Percentiles rank a stretch among this genome's conserved stretches.
phyloP scores from a whole-genome alignment of 2,329 filamentous ascomycete genomes.

The Diplodia mutila region DNA sequence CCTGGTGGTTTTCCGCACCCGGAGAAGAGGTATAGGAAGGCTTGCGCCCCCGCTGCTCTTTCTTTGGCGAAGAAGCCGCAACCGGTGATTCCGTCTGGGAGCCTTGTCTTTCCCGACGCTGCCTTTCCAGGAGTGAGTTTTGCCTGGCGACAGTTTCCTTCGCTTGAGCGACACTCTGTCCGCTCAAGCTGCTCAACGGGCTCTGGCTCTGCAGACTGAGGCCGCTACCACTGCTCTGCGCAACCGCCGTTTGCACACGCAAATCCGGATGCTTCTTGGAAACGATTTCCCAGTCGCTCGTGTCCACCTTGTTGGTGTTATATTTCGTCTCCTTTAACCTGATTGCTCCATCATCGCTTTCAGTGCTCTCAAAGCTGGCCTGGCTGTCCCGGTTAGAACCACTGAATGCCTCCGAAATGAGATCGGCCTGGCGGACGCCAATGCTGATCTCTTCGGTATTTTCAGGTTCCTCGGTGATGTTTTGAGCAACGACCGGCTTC shows the following conservation, averaged over 20 bases:
- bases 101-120: background rate
- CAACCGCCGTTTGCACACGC: background rate
- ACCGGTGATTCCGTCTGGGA: background rate
- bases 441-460: background rate
- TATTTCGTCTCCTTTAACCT: background rate
- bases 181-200: slow-evolving; percentile 20
- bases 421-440: background rate
- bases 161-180: slow-evolving; percentile 18
- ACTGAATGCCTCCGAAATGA: slow-evolving; percentile 2
- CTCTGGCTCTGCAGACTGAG: slow-evolving; percentile 22
- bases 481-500: background rate
- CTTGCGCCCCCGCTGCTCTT: slow-evolving; percentile 6
- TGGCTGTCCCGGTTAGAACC: slow-evolving; percentile 9
- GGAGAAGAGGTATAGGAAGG: slow-evolving; percentile 9
- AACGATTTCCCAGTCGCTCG: slow-evolving; percentile 2
- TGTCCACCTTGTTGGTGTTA: background rate
- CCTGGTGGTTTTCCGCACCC: background rate
- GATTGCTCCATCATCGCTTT: slow-evolving; percentile 7
- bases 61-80: background rate
- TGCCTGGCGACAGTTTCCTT: slow-evolving; percentile 17
- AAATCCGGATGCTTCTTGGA: slow-evolving; percentile 10
- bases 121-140: slow-evolving; percentile 2
- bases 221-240: background rate
- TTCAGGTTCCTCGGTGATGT: slow-evolving; percentile 14
- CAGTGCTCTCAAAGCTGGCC: slow-evolving; percentile 5